Conservation (phyloP, 2,329 filamentous ascomycete genomes). For the Madurella mycetomatis region DNA sequence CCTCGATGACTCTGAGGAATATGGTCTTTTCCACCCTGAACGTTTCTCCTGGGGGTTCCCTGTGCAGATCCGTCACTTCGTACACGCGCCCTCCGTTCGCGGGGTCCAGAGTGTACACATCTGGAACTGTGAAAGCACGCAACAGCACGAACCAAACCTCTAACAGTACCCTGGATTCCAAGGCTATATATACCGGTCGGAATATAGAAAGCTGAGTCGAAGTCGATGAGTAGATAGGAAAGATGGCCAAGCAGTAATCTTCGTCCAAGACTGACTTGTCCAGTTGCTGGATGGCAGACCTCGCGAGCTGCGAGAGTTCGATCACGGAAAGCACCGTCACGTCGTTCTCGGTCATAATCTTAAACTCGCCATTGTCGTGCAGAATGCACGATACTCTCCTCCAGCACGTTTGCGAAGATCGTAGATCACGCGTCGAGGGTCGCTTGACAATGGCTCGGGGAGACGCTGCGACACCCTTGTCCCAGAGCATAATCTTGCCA, state of each 20-base stretch:
- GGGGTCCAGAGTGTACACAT: slow-evolving; percentile 68
- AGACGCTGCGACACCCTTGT: slow-evolving; percentile 61
- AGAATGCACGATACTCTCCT: slow-evolving; percentile 86
- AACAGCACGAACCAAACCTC: slow-evolving; percentile 96
- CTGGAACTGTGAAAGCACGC: slow-evolving; percentile 85
- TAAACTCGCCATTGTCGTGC: slow-evolving; percentile 91
- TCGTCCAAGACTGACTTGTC: slow-evolving; percentile 88
- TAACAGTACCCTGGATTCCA: slow-evolving; percentile 85
- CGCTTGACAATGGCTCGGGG: slow-evolving; percentile 54
- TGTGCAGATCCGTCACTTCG: slow-evolving; percentile 38
- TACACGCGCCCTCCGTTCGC: slow-evolving; percentile 40
- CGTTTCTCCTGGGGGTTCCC: slow-evolving; percentile 43
- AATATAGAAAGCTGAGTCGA: slow-evolving; percentile 70
- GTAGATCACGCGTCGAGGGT: slow-evolving; percentile 54
- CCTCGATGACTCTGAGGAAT: slow-evolving; percentile 55
- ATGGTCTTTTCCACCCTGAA: slow-evolving; percentile 62
- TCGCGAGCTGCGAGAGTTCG: slow-evolving; percentile 81
- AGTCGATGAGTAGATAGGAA: slow-evolving; percentile 81
- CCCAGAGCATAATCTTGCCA: slow-evolving; percentile 86
- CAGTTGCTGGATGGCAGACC: slow-evolving; percentile 84
- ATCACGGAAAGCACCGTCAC: slow-evolving; percentile 75
- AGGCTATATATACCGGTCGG: slow-evolving; percentile 81
- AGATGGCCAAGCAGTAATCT: slow-evolving; percentile 91
- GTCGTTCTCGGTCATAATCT: slow-evolving; percentile 82
- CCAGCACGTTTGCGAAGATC: slow-evolving; percentile 63